Evolutionary conservation across 2,329 filamentous ascomycete genomes (phyloP).

Genomic region (Pestalotiopsis sp.): DNA sequence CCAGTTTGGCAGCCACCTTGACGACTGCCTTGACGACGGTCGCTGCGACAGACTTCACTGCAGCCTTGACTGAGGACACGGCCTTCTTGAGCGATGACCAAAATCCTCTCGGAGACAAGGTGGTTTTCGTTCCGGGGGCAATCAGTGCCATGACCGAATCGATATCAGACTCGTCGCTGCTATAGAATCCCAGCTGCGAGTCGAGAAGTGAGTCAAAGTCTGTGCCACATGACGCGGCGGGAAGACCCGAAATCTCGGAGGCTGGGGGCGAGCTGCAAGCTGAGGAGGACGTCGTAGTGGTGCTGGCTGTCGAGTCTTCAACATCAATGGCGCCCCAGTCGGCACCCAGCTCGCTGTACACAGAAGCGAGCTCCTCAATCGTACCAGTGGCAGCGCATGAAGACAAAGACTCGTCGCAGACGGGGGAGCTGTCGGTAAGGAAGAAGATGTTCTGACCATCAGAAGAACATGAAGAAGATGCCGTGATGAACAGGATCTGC

Average conservation of each 20-base stretch:
- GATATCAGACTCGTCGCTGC: background rate
- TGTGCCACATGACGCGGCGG: background rate
- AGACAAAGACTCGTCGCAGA: background rate
- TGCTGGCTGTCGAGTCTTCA: background rate
- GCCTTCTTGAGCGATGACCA: background rate
- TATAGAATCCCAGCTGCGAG: background rate
- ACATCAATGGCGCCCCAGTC: background rate
- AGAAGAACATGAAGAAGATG: background rate
- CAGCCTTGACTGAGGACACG: background rate
- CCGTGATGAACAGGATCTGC: slow-evolving; percentile 1
- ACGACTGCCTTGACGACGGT: background rate
- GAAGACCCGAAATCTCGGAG: background rate
- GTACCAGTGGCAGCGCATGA: background rate
- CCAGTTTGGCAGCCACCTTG: slow-evolving; percentile 1
- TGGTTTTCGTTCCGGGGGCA: background rate
- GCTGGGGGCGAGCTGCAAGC: background rate
- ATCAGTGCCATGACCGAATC: slow-evolving; percentile 2
- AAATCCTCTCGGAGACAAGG: background rate
- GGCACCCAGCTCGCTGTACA: background rate
- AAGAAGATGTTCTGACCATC: background rate
- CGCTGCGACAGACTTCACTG: background rate
- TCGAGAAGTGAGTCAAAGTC: background rate
- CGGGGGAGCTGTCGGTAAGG: background rate
- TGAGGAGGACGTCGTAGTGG: background rate
- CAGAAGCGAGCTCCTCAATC: background rate